Evolutionary conservation across 495 filamentous ascomycete species (phyloP), one percentile per base, ranked within the genome.

Genomic region (Aspergillus kassunensis): DNA sequence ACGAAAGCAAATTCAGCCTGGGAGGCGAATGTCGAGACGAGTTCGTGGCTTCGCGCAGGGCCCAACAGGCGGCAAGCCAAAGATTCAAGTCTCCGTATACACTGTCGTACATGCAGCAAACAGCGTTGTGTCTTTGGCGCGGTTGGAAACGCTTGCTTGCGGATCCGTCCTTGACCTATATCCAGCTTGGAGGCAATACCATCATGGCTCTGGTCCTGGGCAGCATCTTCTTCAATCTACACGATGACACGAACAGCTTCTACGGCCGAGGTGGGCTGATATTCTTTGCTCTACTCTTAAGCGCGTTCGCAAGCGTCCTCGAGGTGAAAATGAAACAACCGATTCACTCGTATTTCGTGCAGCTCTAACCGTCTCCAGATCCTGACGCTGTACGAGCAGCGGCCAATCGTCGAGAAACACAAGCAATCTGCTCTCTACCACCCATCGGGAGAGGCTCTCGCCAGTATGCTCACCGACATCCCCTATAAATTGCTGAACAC

Each of bases 201-300:
- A 58, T 80, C 57, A 83, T 90, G 76, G 73, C 87, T 15, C 71
- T 95, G 25, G 83, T 95, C 63, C 80, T 93, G 61, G 80, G 82
- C 29, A 85, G 79, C 60, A 84, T 93, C 44, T 92, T 91, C 71
- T 93, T 84, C 67, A 85, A 91, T 56, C 65, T 89, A 6, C 66
- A 73, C 29, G 60, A 41, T 2, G 71, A 72, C 29, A 88, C 87
- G 3, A 57, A 60, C 29, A 85, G 78, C 60, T 90, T 95, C 69
- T 92, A 79, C 72, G 73, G 78, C 55, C 77, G 86, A 19, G 87
- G 86, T 21, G 85, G 83, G 2, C 34, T 48, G 0, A 16, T 54
- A 1, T 54, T 54, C 19, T 48, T 47, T 20, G 36, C 44, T 52
- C 84, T 44, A 44, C 11, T 27, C 20, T 13, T 43, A 11, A 34